These are phyloP conservation scores for Tylopilus rubrobrunneus DNA, from an alignment of 768 basidiomycete species.

Conservation along the genomic window DNA sequence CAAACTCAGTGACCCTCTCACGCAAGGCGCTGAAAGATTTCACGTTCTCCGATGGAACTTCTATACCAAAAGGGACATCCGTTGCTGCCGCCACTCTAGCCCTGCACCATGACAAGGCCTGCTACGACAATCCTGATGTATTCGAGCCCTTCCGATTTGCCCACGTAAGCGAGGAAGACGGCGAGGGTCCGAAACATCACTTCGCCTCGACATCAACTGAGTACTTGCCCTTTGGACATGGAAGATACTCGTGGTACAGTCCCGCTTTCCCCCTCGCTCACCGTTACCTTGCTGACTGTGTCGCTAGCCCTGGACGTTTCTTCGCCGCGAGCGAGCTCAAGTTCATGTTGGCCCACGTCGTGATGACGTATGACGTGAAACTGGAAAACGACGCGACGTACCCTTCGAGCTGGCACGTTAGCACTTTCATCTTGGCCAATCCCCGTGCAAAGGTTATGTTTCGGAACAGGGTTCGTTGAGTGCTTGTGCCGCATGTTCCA, in stretches of 20 bases:
- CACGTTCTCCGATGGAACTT: slow-evolving; percentile 38
- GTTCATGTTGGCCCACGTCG: slow-evolving; percentile 10
- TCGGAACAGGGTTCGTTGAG: not conserved
- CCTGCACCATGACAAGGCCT: slow-evolving; percentile 14
- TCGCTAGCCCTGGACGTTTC: slow-evolving; percentile 16
- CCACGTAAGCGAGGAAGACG: slow-evolving; percentile 27
- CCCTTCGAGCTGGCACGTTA: not conserved
- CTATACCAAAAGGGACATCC: slow-evolving; percentile 32
- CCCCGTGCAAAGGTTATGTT: not conserved
- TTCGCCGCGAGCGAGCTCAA: slow-evolving; percentile 10
- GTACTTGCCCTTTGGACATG: slow-evolving; percentile 37
- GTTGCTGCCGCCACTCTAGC: slow-evolving; percentile 19
- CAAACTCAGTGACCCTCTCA: slow-evolving; percentile 23
- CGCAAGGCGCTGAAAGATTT: slow-evolving; percentile 32
- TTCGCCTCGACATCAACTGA: slow-evolving; percentile 30
- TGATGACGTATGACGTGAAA: slow-evolving; percentile 1
- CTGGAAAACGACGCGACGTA: not conserved
- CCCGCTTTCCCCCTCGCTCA: not conserved
- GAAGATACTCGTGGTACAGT: slow-evolving; percentile 12
- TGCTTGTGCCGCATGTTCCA: not conserved
- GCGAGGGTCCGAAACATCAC: slow-evolving; percentile 30
- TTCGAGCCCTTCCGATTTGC: slow-evolving; percentile 16
- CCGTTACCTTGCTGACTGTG: not conserved
- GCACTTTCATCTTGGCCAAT: not conserved
- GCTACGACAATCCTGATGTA: slow-evolving; percentile 26